Evolutionary conservation across 2,329 filamentous ascomycete species (phyloP), one percentile per base, ranked within the genome.

Genomic region (Colletotrichum gloeosporioides): DNA sequence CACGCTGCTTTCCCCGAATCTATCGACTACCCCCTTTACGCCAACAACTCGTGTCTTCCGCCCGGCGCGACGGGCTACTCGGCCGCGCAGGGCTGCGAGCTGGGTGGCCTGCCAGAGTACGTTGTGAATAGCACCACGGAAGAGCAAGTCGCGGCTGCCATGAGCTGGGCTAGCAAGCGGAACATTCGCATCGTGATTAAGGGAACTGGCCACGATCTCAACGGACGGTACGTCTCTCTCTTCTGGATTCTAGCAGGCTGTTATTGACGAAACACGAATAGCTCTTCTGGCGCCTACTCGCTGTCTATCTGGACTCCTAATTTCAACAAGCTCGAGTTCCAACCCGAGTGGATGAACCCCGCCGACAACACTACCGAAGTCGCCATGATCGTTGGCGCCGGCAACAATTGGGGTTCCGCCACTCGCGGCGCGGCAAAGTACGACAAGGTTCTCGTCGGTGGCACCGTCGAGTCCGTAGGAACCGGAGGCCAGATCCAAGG

Each of bases 401-500:
- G 68, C 2, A 64, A 71, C 25, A 66, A 77, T 36, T 67, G 67
- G 61, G 89, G 76, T 3, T 31, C 86, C 88, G 76, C 90, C 59
- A 83, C 87, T 2, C 85, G 89, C 32, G 80, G 82, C 27, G 82
- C 85, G 32, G 87, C 88, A 3, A 78, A 87, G 59, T 81, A 81
- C 0, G 78, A 85, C 62, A 86, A 85, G 27, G 81, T 82, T 2
- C 78, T 90, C 3, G 81, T 86, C 15, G 86, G 90, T 8, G 85
- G 92, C 6, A 88, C 87, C 0, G 91, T 90, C 6, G 88, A 91
- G 75, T 91, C 89, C 1, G 91, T 93, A 5, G 91, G 91, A 10
- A 80, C 92, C 15, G 92, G 92, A n/a, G 92, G 92, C 2, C 92
- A 91, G 74, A 87, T 87, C 3, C 90, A 92, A 81, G 91, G 90